Evolutionary conservation across 139 green algal genomes (phyloP).

Genomic region (Tetradesmus obliquus): DNA sequence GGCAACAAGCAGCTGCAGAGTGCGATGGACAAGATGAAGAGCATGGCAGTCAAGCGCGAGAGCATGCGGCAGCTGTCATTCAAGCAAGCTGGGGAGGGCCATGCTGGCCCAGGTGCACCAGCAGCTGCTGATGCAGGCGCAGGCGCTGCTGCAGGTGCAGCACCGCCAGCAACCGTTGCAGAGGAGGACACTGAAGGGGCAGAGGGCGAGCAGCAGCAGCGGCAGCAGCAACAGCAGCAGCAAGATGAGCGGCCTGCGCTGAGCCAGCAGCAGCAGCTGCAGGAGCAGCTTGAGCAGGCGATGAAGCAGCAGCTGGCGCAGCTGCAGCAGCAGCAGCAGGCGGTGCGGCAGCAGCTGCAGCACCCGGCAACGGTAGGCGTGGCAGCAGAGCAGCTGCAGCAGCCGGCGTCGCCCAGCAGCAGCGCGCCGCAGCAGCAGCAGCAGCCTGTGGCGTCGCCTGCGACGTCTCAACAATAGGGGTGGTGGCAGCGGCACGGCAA

Average conservation of each 20-base stretch:
- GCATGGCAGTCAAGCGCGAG: slow-evolving; percentile 69
- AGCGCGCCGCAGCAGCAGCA: not conserved
- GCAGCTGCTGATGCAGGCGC: not conserved
- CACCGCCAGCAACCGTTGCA: not conserved
- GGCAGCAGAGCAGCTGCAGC: not conserved
- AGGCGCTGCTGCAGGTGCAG: not conserved
- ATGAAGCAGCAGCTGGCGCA: slow-evolving; percentile 12
- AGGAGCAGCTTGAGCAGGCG: not conserved
- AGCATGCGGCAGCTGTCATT: slow-evolving; percentile 62
- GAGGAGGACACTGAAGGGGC: not conserved
- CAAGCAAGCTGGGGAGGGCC: slow-evolving; percentile 28
- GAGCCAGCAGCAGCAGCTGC: slow-evolving; percentile 17
- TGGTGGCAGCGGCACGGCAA: slow-evolving; percentile 43
- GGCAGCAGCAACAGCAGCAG: not conserved
- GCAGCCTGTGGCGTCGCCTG: not conserved
- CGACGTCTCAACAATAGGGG: slow-evolving; percentile 31
- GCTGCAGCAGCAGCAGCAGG: slow-evolving; percentile 24
- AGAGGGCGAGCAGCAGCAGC: not conserved
- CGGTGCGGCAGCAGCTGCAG: not conserved
- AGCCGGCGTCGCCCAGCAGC: not conserved
- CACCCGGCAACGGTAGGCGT: not conserved
- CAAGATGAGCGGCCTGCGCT: not conserved
- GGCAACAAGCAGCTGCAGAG: slow-evolving; percentile 65
- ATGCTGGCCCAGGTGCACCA: not conserved
- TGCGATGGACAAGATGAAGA: slow-evolving; percentile 65